These are phyloP conservation scores for Clarireedia paspali DNA, from an alignment of 2,329 filamentous ascomycete species.

Conservation along the genomic window DNA sequence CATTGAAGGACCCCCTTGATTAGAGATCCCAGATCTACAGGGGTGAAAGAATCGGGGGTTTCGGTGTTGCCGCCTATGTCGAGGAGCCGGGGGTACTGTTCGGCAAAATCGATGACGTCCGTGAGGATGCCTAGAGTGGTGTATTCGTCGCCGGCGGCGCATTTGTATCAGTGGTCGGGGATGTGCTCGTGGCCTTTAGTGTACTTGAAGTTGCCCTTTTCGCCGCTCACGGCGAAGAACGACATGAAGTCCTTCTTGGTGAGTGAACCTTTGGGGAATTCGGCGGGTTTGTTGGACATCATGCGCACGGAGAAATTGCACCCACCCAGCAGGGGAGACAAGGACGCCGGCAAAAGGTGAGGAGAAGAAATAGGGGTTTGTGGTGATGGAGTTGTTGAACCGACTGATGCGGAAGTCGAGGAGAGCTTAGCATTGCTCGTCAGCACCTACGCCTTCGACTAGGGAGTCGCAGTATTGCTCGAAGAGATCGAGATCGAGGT, in stretches of 20 bases:
- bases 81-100: conserved; percentile 36
- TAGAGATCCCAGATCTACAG: conserved; percentile 36
- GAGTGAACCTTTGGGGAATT: conserved; percentile 24
- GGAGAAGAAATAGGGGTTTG: conserved; percentile 46
- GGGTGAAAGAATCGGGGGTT: conserved; percentile 43
- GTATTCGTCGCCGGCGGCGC: conserved; percentile 28
- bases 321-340: conserved; percentile 23
- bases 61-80: conserved; percentile 46
- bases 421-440: conserved; percentile 33
- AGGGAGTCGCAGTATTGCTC: conserved; percentile 3
- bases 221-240: conserved; percentile 16
- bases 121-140: conserved; percentile 32
- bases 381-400: conserved; percentile 27
- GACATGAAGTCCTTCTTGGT: conserved; percentile 20
- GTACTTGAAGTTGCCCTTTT: conserved; percentile 13
- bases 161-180: conserved; percentile 19
- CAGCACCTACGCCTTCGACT: conserved; percentile 28
- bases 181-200: conserved; percentile 16
- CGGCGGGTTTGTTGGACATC: conserved; percentile 28
- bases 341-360: conserved; percentile 43
- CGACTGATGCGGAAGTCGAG: conserved; percentile 38
- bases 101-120: conserved; percentile 33
- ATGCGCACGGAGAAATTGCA: conserved; percentile 27
- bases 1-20: conserved; percentile 38
- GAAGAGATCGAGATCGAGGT: not conserved